Base-by-base conservation (phyloP, 2,329 filamentous ascomycete species). In the Phoma herbarum region DNA sequence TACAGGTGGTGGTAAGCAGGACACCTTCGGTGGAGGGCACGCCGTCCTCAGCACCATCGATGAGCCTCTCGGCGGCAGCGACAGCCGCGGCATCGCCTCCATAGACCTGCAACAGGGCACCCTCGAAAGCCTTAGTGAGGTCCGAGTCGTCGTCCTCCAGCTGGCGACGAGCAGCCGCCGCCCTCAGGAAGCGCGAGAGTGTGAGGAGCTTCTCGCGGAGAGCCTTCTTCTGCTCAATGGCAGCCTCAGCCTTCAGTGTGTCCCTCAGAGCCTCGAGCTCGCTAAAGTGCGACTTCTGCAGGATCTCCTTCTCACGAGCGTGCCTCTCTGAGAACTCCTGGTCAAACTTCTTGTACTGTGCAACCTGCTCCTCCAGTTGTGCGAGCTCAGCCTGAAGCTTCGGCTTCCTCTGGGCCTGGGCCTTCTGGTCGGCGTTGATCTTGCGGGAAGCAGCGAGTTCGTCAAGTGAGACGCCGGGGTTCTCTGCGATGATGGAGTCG, bases 401-500 rank as follows among this genome's bases (percentile, higher is more conserved):
- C 35, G 90, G 90, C 78, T 92, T 93, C 86, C 92, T 93, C 65
- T 88, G 82, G 57, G 89, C 85, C 75, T 92, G 88, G 11, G 89
- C 86, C 78, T 89, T 92, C 79, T 94, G 91, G 77, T 94, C 91
- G 78, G 83, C 75, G 75, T 94, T 94, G 84, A 94, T 91, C 74
- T 92, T 87, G 77, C 86, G 89, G 57, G 84, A 77, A 20, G 84
- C 79, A 53, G 93, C 87, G 52, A 94, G 84, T 43, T 93, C 86
- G 56, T 93, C 90, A 52, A 93, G 86, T 10, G 86, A 84, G 76
- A 90, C 89, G 75, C 80, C 86, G 59, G 87, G 82, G 79, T 93
- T 86, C 75, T 91, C 87, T 63, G 83, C 84, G 65, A 93, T 81
- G 67, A 93, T 81, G 48, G 82, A 71, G 68, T 93, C 89, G 73